Evolutionary conservation across 2,329 filamentous ascomycete genomes (phyloP), one percentile per base, ranked within the genome.

Genomic region (Colletotrichum kahawae): DNA sequence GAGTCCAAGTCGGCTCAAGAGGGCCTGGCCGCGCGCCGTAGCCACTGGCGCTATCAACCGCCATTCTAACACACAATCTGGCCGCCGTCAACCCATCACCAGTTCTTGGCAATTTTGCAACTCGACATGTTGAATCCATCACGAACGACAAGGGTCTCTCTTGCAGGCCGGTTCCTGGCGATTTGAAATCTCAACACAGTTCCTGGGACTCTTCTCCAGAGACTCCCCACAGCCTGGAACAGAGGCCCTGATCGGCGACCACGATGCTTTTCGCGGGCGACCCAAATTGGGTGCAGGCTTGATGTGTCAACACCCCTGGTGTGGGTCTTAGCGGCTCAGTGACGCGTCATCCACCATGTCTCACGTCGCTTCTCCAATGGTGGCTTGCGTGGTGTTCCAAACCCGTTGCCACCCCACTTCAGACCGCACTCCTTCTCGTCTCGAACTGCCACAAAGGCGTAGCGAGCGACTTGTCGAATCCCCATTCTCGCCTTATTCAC

Each of bases 321-420:
- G 74, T 76, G 74, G 33, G 24, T 13, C 36, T 38, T 54, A 70
- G 70, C 74, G 68, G 69, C 70, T 62, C 70, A 36, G 74, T 76
- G 74, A 76, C 74, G 74, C 74, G 74, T 76, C 74, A 76, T 76
- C 74, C 70, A 69, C 74, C 66, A 54, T 76, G 74, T 76, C 70
- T 76, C 74, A 74, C 70, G 10, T 76, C 59, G 70, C 43, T 21
- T 38, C 65, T 69, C 64, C 70, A 76, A 73, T 73, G 70, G 70
- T 74, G 74, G 74, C 74, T 76, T 76, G 74, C 70, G 74, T 74
- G 74, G 70, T 76, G 73, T 73, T 75, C 63, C 51, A 76, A 76
- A 73, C 59, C 59, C 70, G 60, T 76, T 62, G 74, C 74, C 70
- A 76, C 74, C 70, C 74, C 74, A 74, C 74, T 60, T 48, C 70